phyloP scores from a whole-genome alignment of 2,329 filamentous ascomycete genomes.

The Arthrobotrys sinensis region DNA sequence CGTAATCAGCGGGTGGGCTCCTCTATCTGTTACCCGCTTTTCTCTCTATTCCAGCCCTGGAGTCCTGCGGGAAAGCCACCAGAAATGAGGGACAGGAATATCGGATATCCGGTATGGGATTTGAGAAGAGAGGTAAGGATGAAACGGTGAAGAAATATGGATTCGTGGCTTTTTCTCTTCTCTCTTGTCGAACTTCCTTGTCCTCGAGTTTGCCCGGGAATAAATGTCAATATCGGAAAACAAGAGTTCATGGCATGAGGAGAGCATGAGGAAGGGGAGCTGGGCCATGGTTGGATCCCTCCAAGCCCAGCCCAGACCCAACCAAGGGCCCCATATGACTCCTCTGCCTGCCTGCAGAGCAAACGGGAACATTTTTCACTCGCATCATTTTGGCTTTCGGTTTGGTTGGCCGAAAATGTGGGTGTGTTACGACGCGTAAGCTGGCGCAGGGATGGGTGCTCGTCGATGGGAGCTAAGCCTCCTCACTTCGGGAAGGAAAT shows the following conservation, averaged over 20 bases:
- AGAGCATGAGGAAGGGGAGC: constrained; percentile 14
- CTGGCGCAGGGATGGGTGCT: constrained; percentile 47
- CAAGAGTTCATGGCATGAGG: constrained; percentile 14
- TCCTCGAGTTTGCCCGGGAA: constrained; percentile 23
- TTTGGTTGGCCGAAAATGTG: constrained; percentile 47
- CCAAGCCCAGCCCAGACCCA: constrained; percentile 23
- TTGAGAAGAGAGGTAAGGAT: constrained; percentile 15
- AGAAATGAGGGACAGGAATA: constrained; percentile 32
- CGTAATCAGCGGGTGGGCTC: constrained; percentile 56
- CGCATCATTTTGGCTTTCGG: constrained; percentile 37
- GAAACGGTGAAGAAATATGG: constrained; percentile 29
- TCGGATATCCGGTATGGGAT: constrained; percentile 20
- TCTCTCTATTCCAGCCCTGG: constrained; percentile 19
- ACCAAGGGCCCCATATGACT: constrained; percentile 45
- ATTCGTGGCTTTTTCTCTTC: constrained; percentile 59
- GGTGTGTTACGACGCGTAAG: constrained; percentile 61
- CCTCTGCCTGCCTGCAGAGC: constrained; percentile 10
- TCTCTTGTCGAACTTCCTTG: constrained; percentile 33
- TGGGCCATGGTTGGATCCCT: constrained; percentile 42
- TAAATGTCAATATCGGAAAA: constrained; percentile 31
- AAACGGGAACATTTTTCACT: constrained; percentile 18
- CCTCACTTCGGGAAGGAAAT: constrained; percentile 59
- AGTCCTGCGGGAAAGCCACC: constrained; percentile 41
- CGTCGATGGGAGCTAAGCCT: constrained; percentile 50
- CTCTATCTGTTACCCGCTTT: constrained; percentile 58